Conservation (phyloP, 768 basidiomycete genomes). For the Lepiota venenata region DNA sequence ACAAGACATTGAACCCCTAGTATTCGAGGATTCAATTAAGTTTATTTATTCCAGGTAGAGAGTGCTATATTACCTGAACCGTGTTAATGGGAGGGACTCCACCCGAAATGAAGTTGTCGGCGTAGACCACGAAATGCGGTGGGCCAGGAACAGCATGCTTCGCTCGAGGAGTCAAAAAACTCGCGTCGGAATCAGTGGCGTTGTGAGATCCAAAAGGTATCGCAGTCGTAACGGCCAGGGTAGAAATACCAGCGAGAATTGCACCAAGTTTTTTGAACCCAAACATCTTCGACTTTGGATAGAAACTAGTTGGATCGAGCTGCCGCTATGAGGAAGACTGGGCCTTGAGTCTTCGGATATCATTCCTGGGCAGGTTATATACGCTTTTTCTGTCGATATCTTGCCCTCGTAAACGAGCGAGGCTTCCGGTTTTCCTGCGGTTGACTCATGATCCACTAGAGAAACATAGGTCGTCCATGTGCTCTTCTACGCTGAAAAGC, state of each 20-base stretch:
- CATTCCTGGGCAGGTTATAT: conserved; percentile 1
- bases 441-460: background rate
- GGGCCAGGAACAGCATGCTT: conserved; percentile 20
- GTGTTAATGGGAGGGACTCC: conserved; percentile 2
- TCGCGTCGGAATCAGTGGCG: conserved; percentile 10
- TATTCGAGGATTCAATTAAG: background rate
- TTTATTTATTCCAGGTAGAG: too few species aligned
- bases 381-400: background rate
- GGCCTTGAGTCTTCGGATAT: background rate
- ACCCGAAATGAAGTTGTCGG: conserved; percentile 9
- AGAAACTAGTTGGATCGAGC: background rate
- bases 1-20: conserved; percentile 62
- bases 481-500: background rate
- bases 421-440: background rate
- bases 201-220: conserved; percentile 7
- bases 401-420: background rate
- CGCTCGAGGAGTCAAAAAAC: conserved; percentile 11
- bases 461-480: background rate
- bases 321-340: background rate
- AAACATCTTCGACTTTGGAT: background rate
- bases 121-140: conserved; percentile 32
- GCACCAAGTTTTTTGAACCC: conserved; percentile 4
- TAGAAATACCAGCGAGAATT: conserved; percentile 3
- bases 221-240: background rate
- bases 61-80: background rate